phyloP scores from a whole-genome alignment of 2,329 filamentous ascomycete genomes.

The Metarhizium humberi region DNA sequence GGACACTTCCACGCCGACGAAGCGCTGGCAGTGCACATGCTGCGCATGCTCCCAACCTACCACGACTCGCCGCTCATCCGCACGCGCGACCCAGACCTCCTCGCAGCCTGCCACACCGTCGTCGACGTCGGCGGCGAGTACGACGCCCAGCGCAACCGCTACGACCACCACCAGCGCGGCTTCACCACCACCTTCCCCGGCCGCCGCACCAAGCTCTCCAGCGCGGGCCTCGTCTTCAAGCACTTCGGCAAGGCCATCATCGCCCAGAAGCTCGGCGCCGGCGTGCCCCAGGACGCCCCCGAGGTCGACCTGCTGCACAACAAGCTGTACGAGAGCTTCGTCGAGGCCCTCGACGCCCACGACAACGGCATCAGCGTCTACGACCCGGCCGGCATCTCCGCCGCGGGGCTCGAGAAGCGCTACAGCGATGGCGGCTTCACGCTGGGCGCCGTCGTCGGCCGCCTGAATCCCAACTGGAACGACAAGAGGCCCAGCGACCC shows the following conservation, averaged over 20 bases:
- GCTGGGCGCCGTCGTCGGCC: conserved; percentile 73
- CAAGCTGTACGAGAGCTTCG: conserved; percentile 87
- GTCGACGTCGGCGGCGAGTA: conserved; percentile 98
- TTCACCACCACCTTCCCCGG: conserved; percentile 81
- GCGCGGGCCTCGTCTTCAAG: conserved; percentile 88
- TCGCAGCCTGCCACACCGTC: conserved; percentile 82
- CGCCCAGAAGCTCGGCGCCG: conserved; percentile 40
- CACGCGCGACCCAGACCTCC: conserved; percentile 71
- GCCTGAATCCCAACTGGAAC: conserved; percentile 76
- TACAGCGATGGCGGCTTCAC: conserved; percentile 78
- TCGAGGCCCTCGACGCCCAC: conserved; percentile 94
- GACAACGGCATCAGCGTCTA: conserved; percentile 90
- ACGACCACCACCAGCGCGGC: conserved; percentile 94
- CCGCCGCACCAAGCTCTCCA: conserved; percentile 80
- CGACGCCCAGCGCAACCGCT: conserved; percentile 65
- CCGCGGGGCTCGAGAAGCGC: conserved; percentile 68
- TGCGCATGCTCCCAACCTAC: conserved; percentile 81
- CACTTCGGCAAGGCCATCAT: conserved; percentile 88
- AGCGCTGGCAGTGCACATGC: conserved; percentile 91
- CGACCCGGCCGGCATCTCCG: conserved; percentile 58
- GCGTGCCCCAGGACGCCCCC: conserved; percentile 47
- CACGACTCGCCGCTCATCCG: conserved; percentile 64
- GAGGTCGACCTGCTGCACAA: conserved; percentile 70
- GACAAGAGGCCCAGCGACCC: conserved; percentile 46
- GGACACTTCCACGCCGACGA: conserved; percentile 99